phyloP scores from a whole-genome alignment of 1,284 basidiomycete species.

The Ustilago cynodontis region DNA sequence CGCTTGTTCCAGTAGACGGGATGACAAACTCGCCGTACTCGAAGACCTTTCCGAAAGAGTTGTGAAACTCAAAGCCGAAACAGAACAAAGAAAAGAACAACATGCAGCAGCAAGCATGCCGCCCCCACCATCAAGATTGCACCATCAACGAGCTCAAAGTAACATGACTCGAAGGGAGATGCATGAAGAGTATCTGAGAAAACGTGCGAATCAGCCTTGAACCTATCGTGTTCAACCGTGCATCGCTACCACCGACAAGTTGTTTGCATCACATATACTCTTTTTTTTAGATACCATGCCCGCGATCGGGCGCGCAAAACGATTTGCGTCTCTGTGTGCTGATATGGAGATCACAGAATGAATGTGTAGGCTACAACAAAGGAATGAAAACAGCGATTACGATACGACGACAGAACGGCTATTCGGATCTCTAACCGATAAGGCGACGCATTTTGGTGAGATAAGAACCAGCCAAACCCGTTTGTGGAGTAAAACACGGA shows the following conservation, averaged over 20 bases:
- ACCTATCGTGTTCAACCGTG: too few species aligned
- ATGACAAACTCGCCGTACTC: slow-evolving; percentile 37
- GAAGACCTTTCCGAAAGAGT: slow-evolving; percentile 41
- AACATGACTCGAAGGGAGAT: slow-evolving; percentile 33
- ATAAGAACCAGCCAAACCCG: too few species aligned
- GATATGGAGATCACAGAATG: too few species aligned
- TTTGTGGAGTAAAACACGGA: too few species aligned
- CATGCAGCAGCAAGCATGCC: slow-evolving; percentile 36
- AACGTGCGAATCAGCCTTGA: slow-evolving; percentile 12
- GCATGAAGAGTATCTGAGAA: slow-evolving; percentile 38
- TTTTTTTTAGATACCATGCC: slow-evolving; percentile 12
- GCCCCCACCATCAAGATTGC: slow-evolving; percentile 19
- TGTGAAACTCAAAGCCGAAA: slow-evolving; percentile 26
- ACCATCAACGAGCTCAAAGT: slow-evolving; percentile 11
- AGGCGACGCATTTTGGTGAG: neutral
- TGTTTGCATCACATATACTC: too few species aligned
- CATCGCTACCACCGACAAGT: too few species aligned
- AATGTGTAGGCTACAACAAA: too few species aligned
- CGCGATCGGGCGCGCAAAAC: neutral
- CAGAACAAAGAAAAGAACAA: slow-evolving; percentile 20
- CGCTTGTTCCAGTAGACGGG: neutral
- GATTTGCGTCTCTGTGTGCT: too few species aligned
- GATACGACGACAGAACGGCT: neutral
- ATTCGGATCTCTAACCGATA: neutral
- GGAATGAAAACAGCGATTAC: too few species aligned